A percentile compares a stretch with the other conserved stretches of the same genome.
These are phyloP conservation scores for Globisporangium canariense DNA, from an alignment of 352 stramenopile genomes.

Conservation along the genomic window DNA sequence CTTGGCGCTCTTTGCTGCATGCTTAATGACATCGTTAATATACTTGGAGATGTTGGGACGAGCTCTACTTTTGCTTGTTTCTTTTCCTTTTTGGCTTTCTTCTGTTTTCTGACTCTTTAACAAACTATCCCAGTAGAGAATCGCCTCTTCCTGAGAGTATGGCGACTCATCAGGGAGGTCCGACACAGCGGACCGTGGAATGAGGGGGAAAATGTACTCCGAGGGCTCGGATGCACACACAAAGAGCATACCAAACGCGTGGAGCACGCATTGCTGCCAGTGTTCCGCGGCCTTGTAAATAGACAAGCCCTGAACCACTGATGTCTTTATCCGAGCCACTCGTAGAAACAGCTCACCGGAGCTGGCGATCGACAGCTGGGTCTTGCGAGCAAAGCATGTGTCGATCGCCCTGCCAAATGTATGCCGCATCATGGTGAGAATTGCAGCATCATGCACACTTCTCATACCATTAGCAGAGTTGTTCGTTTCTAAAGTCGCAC, in stretches of 20 bases:
- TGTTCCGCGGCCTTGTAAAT: slow-evolving; percentile 12
- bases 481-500: slow-evolving; percentile 2
- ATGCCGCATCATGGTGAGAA: slow-evolving; percentile 20
- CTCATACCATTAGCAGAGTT: slow-evolving; percentile 6
- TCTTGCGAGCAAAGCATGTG: slow-evolving; percentile 22
- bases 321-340: slow-evolving; percentile 12
- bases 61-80: not conserved
- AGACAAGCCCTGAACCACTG: slow-evolving; percentile 12
- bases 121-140: not conserved
- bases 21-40: slow-evolving; percentile 7
- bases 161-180: slow-evolving; percentile 3
- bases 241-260: slow-evolving; percentile 12
- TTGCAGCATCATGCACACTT: slow-evolving; percentile 16
- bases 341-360: slow-evolving; percentile 17
- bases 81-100: not conserved
- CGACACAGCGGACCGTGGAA: not conserved
- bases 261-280: slow-evolving; percentile 12
- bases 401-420: slow-evolving; percentile 18
- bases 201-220: slow-evolving; percentile 9
- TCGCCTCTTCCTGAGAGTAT: not conserved
- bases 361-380: slow-evolving; percentile 10
- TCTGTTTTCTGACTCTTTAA: not conserved
- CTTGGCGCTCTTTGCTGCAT: not conserved
- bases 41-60: not conserved
- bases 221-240: slow-evolving; percentile 9